Base-by-base conservation (phyloP, 2,329 filamentous ascomycete genomes). In the Neonectria ditissima region DNA sequence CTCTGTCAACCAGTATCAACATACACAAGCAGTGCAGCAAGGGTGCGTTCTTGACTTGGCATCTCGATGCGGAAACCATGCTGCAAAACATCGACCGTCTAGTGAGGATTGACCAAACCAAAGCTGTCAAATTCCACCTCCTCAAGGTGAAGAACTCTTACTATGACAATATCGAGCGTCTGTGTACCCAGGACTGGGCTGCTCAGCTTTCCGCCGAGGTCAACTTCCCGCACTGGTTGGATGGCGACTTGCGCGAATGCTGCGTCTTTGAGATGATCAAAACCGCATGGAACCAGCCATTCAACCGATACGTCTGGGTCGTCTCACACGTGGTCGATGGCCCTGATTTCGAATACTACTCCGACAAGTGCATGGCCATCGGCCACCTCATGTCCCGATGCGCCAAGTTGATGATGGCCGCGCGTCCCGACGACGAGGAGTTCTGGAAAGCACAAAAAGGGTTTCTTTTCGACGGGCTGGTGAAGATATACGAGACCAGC, bases 131-230 rank as follows among this genome's bases (percentile, higher is more conserved):
- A 4, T 59, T 34, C 32, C 39, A 52, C 16, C 7, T 59, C 5
- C 13, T 59, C 8, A 59, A 59, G 45, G n/a, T 52, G 14, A 52
- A 43, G 22, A 24, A 43, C 11, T 52, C 56, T 6, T 59, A 59
- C 18, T 45, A 59, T 6, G 24, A 26, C 24, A 26, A 26, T 6
- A 6, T 26, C 24, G 24, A 26, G 24, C 24, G 24, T 26, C 24
- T 26, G 24, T 26, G 24, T 26, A 26, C 6, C 24, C 24, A 8
- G 47, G 54, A 47, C 18, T 55, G 48, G 47, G 39, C 48, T 10
- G 14, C 30, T 13, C 53, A 56, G n/a, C 30, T 47, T 5, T 47
- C 43, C 10, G 28, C 51, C 1, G 34, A 54, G 22, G 43, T 54
- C 20, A 4, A 20, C 9, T 7, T 43, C 7, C 22, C 34, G 3